These are phyloP conservation scores for Cladorrhinum sp. DNA, from an alignment of 2,329 filamentous ascomycete species.

Conservation along the genomic window DNA sequence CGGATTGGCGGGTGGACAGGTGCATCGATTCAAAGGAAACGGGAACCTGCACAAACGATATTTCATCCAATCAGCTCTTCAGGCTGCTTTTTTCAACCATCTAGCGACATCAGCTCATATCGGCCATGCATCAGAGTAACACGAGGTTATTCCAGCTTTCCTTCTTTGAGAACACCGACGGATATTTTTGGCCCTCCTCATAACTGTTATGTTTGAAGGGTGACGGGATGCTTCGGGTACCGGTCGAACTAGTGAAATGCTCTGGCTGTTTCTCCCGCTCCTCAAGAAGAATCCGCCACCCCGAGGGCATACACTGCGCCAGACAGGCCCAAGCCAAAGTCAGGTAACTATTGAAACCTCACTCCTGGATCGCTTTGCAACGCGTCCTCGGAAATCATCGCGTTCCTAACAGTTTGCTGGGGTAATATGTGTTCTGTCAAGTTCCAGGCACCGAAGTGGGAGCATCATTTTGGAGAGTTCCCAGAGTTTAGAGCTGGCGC, in stretches of 20 bases:
- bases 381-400: slow-evolving; percentile 15
- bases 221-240: slow-evolving; percentile 13
- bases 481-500: slow-evolving; percentile 8
- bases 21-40: slow-evolving; percentile 34
- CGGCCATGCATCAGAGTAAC: slow-evolving; percentile 33
- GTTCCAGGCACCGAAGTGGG: slow-evolving; percentile 9
- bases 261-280: neutral
- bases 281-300: neutral
- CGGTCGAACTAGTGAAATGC: neutral
- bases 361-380: neutral
- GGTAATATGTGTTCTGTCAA: slow-evolving; percentile 3
- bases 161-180: slow-evolving; percentile 16
- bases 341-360: no score
- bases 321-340: neutral
- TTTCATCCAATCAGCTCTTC: slow-evolving; percentile 25
- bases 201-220: neutral
- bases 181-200: slow-evolving; percentile 11
- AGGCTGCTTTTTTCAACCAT: slow-evolving; percentile 22
- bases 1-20: slow-evolving; percentile 28
- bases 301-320: neutral
- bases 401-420: neutral
- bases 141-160: slow-evolving; percentile 21
- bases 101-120: slow-evolving; percentile 31
- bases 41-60: slow-evolving; percentile 41
- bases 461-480: slow-evolving; percentile 6